phyloP scores from a whole-genome alignment of 352 stramenopile genomes.

The Aphanomyces invadans region DNA sequence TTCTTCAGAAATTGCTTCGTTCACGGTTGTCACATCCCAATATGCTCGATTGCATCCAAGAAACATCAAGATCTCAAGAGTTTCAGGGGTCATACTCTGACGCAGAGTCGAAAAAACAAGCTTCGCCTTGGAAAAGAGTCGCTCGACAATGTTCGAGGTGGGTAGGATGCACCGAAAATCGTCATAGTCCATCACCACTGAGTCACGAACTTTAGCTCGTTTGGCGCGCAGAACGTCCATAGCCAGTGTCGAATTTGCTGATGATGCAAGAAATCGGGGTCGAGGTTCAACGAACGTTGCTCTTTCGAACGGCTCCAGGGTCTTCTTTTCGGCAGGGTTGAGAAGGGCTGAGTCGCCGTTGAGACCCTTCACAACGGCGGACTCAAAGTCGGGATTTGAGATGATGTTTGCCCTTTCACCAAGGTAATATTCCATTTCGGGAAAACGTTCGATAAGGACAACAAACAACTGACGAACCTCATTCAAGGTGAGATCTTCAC shows the following conservation, averaged over 20 bases:
- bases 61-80: not conserved
- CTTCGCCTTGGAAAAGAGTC: not conserved
- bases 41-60: not conserved
- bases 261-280: too few relatives aligned
- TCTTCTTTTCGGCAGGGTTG: too few relatives aligned
- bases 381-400: not conserved
- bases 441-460: not conserved
- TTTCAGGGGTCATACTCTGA: not conserved
- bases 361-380: not conserved
- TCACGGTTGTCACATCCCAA: not conserved
- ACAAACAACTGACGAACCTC: not conserved
- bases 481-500: not conserved
- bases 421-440: not conserved
- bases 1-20: too few relatives aligned
- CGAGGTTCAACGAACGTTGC: too few relatives aligned
- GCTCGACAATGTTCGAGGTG: slow-evolving; percentile 11
- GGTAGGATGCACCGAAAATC: not conserved
- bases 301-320: not conserved
- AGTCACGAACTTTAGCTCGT: not conserved
- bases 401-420: not conserved
- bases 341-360: too few relatives aligned
- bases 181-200: not conserved
- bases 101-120: not conserved
- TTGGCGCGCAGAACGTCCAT: not conserved
- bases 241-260: not conserved